Evolutionary conservation across 129 eudicot genomes (phyloP), one percentile per base, ranked within the genome.

Genomic region (Cynara cardunculus): DNA sequence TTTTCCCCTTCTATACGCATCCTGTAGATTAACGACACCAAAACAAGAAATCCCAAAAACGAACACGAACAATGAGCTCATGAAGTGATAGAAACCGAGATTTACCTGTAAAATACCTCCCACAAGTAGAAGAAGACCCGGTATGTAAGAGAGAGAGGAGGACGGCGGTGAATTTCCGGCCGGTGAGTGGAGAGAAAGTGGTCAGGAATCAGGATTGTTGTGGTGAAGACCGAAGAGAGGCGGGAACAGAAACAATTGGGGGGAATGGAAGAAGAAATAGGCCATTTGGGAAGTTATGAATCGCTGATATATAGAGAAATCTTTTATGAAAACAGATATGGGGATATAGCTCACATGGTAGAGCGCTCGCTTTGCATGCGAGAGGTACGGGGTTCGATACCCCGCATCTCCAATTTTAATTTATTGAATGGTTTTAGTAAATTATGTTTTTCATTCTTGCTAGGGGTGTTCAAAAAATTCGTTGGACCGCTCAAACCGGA

Each of bases 271-370:
- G 69, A 64, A 64, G 16, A 9, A 64, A 1, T 7, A 3, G 27
- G 28, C 14, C 26, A 19, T 19, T 7, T 62, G 69, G 13, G 69
- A 62, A 19, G 26, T 9, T 22, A 56, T 6, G 24, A n/a, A 14
- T 16, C 4, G 5, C 0, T 34, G 1, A 56, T 18, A 56, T 56
- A 56, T 18, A n/a, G 5, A 4, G 4, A 53, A 16, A 53, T 18
- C 0, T 5, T 18, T 0, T 53, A 16, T 0, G 0, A 4, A 16
- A 4, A 18, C 5, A 21, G n/a, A 5, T 0, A 18, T 56, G 93
- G 96, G 98, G 96, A 88, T 94, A 94, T 92, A 94, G 96, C 98
- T 94, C 98, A 94, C 87, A 94, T 94, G 97, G 97, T 91, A 91
- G 96, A 90, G 98, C 94, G 93, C 96, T 89, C 89, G 93, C 91